Evolutionary conservation across 768 basidiomycete species (phyloP), one percentile per base, ranked within the genome.

Genomic region (Rhizopogon roseolus): DNA sequence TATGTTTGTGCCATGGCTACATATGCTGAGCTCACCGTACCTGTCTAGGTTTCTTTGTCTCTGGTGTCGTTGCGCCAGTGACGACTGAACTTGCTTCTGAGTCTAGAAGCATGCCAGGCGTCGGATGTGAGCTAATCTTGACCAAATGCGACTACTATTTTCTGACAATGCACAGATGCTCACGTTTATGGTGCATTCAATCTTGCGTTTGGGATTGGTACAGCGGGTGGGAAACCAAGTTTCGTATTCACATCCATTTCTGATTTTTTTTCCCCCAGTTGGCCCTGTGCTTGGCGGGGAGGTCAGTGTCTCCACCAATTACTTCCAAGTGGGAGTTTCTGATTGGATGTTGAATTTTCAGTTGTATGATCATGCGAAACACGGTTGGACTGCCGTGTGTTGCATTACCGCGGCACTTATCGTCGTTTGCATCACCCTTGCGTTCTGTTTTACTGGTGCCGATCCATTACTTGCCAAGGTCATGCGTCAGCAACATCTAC

Each of bases 101-200:
- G 1, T 74, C 85, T 27, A 70, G 78, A 50, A 66, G 60, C 13
- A 76, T 84, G 19, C 77, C 78, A 36, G 86, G 86, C 3, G 74
- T 90, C 37, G 88, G 88, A 29, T 91, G 87, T 82, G 62, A 64
- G 84, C 65, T 13, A 37, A 49, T 54, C 27, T 38, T 6, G 34
- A n/a, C 36, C 34, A 22, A 46, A 22, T 14, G 28, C 38, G 32
- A 52, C 10, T 19, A 17, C 44, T 19, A 28, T 56, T 29, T 39
- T 17, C 39, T 55, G 41, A 57, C 19, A 40, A 13, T 28, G 9
- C 27, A 28, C 59, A 90, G 88, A 85, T 66, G 88, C 79, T 1
- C 87, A 90, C 60, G 76, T 86, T 3, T 90, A 88, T 60, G 88
- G 82, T 4, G 83, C 81, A 0, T 88, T 88, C 63, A 91, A 89